phyloP scores from a whole-genome alignment of 2,329 filamentous ascomycete genomes.

The Nemania abortiva region DNA sequence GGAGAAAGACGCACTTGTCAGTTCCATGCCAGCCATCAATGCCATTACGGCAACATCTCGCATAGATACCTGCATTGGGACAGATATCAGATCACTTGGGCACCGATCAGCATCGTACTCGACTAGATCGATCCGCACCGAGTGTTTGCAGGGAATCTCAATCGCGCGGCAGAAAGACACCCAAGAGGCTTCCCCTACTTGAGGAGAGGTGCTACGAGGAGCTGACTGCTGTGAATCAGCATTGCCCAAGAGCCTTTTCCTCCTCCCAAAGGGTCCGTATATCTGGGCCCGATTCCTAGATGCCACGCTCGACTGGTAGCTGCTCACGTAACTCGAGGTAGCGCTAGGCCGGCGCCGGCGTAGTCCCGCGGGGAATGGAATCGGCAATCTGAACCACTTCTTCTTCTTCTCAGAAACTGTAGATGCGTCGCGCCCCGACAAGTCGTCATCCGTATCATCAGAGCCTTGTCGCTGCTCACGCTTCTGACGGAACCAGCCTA shows the following conservation, averaged over 20 bases:
- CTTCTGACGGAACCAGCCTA: slow-evolving; percentile 15
- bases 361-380: slow-evolving; percentile 8
- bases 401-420: background rate
- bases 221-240: background rate
- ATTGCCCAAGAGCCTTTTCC: background rate
- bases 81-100: slow-evolving; percentile 22
- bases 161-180: slow-evolving; percentile 30
- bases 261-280: background rate
- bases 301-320: slow-evolving; percentile 9
- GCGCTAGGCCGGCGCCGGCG: slow-evolving; percentile 1
- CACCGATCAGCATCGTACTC: slow-evolving; percentile 31
- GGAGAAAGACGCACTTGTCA: slow-evolving; percentile 20
- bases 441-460: background rate
- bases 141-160: slow-evolving; percentile 13
- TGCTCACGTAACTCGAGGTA: background rate
- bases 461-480: background rate
- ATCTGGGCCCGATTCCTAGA: background rate
- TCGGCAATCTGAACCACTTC: slow-evolving; percentile 13
- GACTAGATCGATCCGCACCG: slow-evolving; percentile 25
- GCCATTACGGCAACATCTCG: slow-evolving; percentile 23
- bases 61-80: slow-evolving; percentile 31
- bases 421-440: background rate
- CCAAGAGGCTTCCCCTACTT: slow-evolving; percentile 24
- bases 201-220: background rate
- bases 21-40: slow-evolving; percentile 29